Conservation (phyloP, 306 rosid species). For the peach (Prunus persica) region DNA sequence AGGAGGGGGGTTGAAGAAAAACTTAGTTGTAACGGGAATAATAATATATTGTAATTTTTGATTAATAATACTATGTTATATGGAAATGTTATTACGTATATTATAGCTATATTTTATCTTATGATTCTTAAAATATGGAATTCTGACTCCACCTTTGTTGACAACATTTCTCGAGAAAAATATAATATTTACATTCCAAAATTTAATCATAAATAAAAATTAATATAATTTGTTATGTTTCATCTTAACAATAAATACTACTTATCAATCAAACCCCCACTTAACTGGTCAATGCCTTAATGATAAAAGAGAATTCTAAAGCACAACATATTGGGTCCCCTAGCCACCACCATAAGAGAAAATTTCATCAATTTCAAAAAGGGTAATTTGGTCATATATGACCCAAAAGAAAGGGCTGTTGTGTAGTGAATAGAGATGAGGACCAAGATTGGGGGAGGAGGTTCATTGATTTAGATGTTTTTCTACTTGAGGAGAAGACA, state of each 20-base stretch:
- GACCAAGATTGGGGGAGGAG: slow-evolving; percentile 28
- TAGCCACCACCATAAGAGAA: not conserved
- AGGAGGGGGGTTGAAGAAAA: too few species aligned
- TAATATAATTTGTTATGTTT: too few species aligned
- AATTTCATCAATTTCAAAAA: slow-evolving; percentile 16
- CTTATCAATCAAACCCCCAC: too few species aligned
- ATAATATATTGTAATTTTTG: rapidly evolving
- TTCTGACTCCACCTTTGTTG: rapidly evolving
- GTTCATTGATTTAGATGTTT: slow-evolving; percentile 55
- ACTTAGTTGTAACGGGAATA: too few species aligned
- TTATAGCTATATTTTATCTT: too few species aligned
- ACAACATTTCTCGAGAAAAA: too few species aligned
- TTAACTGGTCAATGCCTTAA: too few species aligned
- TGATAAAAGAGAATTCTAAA: not conserved
- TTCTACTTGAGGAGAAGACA: slow-evolving; percentile 65
- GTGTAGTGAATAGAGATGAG: slow-evolving; percentile 25
- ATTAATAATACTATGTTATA: rapidly evolving
- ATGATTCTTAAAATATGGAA: too few species aligned
- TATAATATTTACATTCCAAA: too few species aligned
- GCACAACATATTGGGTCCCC: not conserved
- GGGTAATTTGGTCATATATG: slow-evolving; percentile 38
- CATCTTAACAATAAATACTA: too few species aligned
- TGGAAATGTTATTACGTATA: rapidly evolving
- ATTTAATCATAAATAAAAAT: too few species aligned
- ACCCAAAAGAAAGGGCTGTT: slow-evolving; percentile 38